These are phyloP conservation scores for Inga oerstediana DNA, from an alignment of 306 rosid genomes.

Conservation along the genomic window DNA sequence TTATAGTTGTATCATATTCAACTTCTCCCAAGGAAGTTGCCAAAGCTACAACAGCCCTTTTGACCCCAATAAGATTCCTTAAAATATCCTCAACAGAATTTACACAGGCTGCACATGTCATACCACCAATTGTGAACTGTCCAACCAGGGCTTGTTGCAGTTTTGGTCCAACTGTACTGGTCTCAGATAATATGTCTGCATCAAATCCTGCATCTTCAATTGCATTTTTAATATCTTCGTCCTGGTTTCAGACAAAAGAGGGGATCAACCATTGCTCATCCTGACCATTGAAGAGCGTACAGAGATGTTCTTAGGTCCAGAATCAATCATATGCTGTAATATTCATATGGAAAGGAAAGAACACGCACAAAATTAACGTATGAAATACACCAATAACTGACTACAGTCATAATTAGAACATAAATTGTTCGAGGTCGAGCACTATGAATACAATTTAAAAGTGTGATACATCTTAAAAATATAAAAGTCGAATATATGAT, in stretches of 20 bases:
- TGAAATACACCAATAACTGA: not conserved
- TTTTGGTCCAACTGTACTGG: slow-evolving; percentile 57
- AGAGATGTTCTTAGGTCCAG: not conserved
- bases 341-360: not conserved
- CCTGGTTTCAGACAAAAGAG: slow-evolving; percentile 52
- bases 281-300: not conserved
- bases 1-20: slow-evolving; percentile 74
- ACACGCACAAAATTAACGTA: not conserved
- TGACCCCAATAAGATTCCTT: slow-evolving; percentile 79
- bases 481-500: not conserved
- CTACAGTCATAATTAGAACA: not conserved
- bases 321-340: not conserved
- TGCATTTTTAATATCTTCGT: slow-evolving; percentile 79
- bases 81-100: slow-evolving; percentile 92
- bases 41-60: slow-evolving; percentile 89
- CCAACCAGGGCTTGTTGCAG: slow-evolving; percentile 68
- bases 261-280: not conserved
- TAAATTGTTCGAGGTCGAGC: not conserved
- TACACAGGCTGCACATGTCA: slow-evolving; percentile 99
- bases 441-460: slow-evolving; percentile 8
- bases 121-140: slow-evolving; percentile 92
- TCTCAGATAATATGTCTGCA: slow-evolving; percentile 84
- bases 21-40: slow-evolving; percentile 94
- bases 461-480: not conserved
- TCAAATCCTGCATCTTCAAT: slow-evolving; percentile 99